These are phyloP conservation scores for Coelastrella sp. DNA, from an alignment of 139 green algal species.

Conservation along the genomic window DNA sequence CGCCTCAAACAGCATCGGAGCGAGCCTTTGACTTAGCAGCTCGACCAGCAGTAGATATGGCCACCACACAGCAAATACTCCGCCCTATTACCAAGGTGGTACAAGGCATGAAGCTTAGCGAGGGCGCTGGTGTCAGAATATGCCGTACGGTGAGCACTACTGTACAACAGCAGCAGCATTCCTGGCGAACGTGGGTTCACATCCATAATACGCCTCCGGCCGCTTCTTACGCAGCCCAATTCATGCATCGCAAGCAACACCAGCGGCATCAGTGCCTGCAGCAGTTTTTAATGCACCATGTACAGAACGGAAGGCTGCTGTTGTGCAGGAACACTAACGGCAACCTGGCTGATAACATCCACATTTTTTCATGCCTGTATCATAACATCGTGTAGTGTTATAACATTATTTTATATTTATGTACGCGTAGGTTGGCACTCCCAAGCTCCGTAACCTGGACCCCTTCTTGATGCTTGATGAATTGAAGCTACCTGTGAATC, in stretches of 20 bases:
- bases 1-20: neutral
- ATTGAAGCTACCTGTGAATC: slow-evolving; percentile 75
- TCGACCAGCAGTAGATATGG: neutral
- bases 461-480: slow-evolving; percentile 90
- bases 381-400: neutral
- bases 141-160: slow-evolving; percentile 77
- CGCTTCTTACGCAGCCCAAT: no score
- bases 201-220: no score
- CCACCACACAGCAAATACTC: slow-evolving; percentile 11
- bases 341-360: neutral
- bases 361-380: neutral
- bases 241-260: neutral
- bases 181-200: no score
- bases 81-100: slow-evolving; percentile 69
- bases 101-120: slow-evolving; percentile 76
- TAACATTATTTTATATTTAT: neutral
- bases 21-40: neutral
- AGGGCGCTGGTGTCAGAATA: slow-evolving; percentile 88
- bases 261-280: neutral
- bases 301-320: no score
- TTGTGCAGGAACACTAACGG: no score
- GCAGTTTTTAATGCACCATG: no score
- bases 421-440: slow-evolving; percentile 71
- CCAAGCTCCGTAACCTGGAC: slow-evolving; percentile 82
- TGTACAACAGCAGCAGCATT: neutral